Evolutionary conservation across 306 rosid genomes (phyloP), one percentile per base, ranked within the genome.

Genomic region (Dicorynia guianensis): DNA sequence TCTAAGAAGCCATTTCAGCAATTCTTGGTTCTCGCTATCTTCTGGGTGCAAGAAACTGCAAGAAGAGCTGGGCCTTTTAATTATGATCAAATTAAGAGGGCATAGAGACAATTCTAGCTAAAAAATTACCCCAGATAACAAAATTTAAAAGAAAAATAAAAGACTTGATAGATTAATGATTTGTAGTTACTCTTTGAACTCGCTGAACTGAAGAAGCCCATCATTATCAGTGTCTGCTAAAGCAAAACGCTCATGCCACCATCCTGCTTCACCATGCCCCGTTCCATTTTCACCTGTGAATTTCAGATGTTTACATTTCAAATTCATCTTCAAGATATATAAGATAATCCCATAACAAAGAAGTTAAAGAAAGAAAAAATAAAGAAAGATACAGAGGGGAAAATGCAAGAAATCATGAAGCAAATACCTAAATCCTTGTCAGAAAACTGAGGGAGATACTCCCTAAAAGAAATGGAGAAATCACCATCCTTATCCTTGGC

Each of bases 31-130:
- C 30, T 56, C 38, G 79, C 93, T 90, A 65, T 91, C 98, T 87
- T 91, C 91, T 15, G 94, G 97, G 82, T 94, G 91, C 82, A 90
- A 46, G 71, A 90, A 85, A 63, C 96, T 94, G 84, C 80, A 75
- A 50, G 11, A 50, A 35, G 25, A 68, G 12, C 14, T 7, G 0
- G 69, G 11, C 60, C 52, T 48, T 15, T 58, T 6, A 11, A 39
- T n/a, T n/a, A n/a, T n/a, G 14, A 19, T 57, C 54, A 65, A 74
- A 42, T 60, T 69, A 1, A 1, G 30, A 13, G 13, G 4, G 63
- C 42, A 44, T 59, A 46, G 11, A 49, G 5, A 75, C 54, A 25
- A 60, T 14, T 49, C 5, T 13, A 52, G 0, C 33, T 15, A 19
- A 19, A 75, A 3, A 7, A 10, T 25, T 49, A n/a, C 19, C 30